A percentile compares a stretch with the other conserved stretches of the same genome.
Conservation (phyloP, 1,284 basidiomycete genomes). For the Microbotryum violaceum region DNA sequence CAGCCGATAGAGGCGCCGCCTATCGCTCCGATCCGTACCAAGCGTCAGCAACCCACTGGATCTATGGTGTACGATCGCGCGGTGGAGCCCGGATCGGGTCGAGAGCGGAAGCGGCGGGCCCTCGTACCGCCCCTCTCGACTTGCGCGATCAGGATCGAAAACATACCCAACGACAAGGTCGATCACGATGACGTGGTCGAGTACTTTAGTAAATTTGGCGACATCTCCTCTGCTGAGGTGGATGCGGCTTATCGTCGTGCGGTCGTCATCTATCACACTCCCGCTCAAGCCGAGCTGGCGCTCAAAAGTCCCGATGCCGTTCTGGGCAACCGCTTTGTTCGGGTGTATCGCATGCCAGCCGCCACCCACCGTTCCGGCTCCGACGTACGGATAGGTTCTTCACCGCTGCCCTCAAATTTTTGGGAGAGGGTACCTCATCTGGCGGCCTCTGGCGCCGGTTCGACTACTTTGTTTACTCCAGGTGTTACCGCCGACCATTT, state of each 20-base stretch:
- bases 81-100: no score
- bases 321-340: conserved; percentile 89
- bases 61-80: no score
- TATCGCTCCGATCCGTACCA: background rate
- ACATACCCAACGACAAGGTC: conserved; percentile 78
- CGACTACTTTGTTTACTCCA: background rate
- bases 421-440: no score
- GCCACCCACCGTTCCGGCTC: no score
- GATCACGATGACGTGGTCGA: conserved; percentile 68
- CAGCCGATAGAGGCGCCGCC: no score
- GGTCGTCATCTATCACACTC: conserved; percentile 76
- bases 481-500: background rate
- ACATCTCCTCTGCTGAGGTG: conserved; percentile 85
- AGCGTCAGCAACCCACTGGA: background rate
- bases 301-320: conserved; percentile 90
- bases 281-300: conserved; percentile 75
- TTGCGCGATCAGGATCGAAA: conserved; percentile 81
- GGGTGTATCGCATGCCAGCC: conserved; percentile 46
- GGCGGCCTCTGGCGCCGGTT: background rate
- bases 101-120: background rate
- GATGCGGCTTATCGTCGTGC: conserved; percentile 67
- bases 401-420: no score
- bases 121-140: conserved; percentile 11
- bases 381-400: no score
- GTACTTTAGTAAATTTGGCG: conserved; percentile 89